phyloP scores from a whole-genome alignment of 768 basidiomycete genomes.

The Gautieria morchelliformis region DNA sequence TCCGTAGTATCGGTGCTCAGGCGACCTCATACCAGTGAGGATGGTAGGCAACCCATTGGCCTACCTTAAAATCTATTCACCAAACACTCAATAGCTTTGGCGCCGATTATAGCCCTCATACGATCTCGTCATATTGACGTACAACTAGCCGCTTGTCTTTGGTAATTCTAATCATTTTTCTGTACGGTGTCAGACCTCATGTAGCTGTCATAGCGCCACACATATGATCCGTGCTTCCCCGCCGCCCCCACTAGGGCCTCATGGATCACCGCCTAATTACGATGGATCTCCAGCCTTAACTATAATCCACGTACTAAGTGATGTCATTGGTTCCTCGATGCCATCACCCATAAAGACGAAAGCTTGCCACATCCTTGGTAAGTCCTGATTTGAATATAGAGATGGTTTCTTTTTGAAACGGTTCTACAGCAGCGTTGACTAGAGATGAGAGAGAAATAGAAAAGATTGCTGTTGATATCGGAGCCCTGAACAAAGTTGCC shows the following conservation, averaged over 20 bases:
- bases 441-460: conserved; percentile 62
- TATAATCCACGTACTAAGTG: conserved; percentile 63
- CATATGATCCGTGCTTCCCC: conserved; percentile 48
- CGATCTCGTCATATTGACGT: conserved; percentile 53
- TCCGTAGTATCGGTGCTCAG: conserved; percentile 39
- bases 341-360: conserved; percentile 43
- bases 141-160: conserved; percentile 62
- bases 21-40: conserved; percentile 33
- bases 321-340: conserved; percentile 37
- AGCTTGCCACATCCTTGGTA: conserved; percentile 72
- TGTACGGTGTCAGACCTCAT: not conserved
- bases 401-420: conserved; percentile 20
- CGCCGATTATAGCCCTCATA: conserved; percentile 39
- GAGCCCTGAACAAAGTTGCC: conserved; percentile 48
- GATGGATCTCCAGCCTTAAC: conserved; percentile 37
- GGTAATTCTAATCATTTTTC: conserved; percentile 29
- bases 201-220: conserved; percentile 35
- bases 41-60: conserved; percentile 19
- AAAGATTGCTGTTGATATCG: conserved; percentile 59
- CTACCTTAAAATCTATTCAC: not conserved
- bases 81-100: conserved; percentile 21
- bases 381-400: not conserved
- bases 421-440: conserved; percentile 42
- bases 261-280: conserved; percentile 27
- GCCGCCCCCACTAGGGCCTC: conserved; percentile 9